Percentiles rank a stretch among this genome's conserved stretches.
Evolutionary conservation across 148 eudicot species (phyloP).

Genomic region (Spergularia marina): DNA sequence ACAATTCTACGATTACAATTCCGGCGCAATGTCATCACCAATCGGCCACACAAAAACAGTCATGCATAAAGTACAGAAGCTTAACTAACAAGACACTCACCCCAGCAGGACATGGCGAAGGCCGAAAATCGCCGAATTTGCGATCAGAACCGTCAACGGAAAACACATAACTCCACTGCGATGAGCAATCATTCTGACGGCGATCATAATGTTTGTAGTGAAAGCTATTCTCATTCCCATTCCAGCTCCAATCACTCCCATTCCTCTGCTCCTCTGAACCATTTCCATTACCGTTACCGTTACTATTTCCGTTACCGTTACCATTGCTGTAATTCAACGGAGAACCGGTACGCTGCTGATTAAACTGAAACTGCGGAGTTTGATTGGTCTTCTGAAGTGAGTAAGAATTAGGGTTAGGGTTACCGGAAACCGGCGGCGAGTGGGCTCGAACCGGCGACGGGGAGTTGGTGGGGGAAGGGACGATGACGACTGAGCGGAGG

Average conservation of each 20-base stretch:
- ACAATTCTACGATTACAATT: no score
- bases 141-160: conserved; percentile 39
- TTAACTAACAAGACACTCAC: conserved; percentile 31
- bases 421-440: conserved; percentile 8
- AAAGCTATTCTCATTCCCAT: conserved; percentile 11
- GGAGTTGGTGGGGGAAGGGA: conserved; percentile 29
- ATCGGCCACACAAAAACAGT: neutral
- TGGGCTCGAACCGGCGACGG: conserved; percentile 17
- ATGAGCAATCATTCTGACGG: conserved; percentile 15
- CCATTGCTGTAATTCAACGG: conserved; percentile 11
- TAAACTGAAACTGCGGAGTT: conserved; percentile 29
- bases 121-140: conserved; percentile 35
- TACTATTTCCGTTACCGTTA: conserved; percentile 13
- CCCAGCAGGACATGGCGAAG: conserved; percentile 30
- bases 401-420: conserved; percentile 25
- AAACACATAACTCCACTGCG: conserved; percentile 31
- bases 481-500: conserved; percentile 45
- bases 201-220: conserved; percentile 25
- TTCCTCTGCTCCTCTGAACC: neutral
- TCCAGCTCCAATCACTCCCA: neutral
- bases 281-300: conserved; percentile 6
- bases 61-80: conserved; percentile 3
- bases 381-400: conserved; percentile 28
- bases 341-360: conserved; percentile 14
- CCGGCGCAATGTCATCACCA: no score